Evolutionary conservation across 1,284 basidiomycete species (phyloP).

Genomic region (Mycena citricolor): DNA sequence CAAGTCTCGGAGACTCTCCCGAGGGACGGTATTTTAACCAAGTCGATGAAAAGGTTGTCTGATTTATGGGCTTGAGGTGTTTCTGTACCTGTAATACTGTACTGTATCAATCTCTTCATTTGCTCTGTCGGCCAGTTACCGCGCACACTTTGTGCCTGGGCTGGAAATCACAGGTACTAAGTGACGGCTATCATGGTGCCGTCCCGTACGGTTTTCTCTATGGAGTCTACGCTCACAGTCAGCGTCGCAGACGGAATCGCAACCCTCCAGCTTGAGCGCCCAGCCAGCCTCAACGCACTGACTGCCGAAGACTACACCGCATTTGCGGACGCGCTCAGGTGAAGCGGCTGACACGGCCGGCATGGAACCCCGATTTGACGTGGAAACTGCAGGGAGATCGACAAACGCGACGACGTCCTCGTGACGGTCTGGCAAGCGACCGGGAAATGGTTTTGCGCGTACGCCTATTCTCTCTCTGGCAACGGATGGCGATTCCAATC

Average conservation of each 20-base stretch:
- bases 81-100: too few species aligned
- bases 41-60: conserved; percentile 43
- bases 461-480: conserved; percentile 34
- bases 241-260: conserved; percentile 59
- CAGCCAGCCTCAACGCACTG: conserved; percentile 59
- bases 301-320: conserved; percentile 58
- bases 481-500: conserved; percentile 32
- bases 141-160: too few species aligned
- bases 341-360: too few species aligned
- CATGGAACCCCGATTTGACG: too few species aligned
- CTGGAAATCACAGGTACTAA: too few species aligned
- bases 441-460: conserved; percentile 75
- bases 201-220: too few species aligned
- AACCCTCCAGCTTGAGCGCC: conserved; percentile 66
- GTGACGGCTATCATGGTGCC: too few species aligned
- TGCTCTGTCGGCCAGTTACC: too few species aligned
- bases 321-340: too few species aligned
- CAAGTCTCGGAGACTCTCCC: conserved; percentile 39
- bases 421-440: conserved; percentile 71
- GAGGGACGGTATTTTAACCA: conserved; percentile 40
- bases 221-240: conserved; percentile 35
- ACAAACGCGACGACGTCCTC: conserved; percentile 59
- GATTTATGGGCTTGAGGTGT: conserved; percentile 41
- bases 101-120: too few species aligned
- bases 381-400: conserved; percentile 60